Conservation (phyloP, 2,329 filamentous ascomycete genomes). For the Cordyceps pruinosa region DNA sequence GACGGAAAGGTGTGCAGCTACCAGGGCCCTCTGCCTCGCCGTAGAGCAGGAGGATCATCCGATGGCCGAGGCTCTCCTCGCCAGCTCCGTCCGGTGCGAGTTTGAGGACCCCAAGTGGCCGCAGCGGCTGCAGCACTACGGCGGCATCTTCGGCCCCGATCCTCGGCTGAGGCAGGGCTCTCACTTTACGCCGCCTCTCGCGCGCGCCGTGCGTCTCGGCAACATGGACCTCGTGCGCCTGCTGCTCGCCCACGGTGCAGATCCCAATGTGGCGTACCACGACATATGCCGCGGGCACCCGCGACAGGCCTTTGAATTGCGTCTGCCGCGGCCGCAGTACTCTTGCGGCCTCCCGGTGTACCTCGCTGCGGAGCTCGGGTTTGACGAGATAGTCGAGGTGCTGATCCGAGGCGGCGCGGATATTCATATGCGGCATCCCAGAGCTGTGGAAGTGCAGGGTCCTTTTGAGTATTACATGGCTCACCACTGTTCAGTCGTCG, state of each 20-base stretch:
- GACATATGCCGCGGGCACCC: neutral
- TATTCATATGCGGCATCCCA: neutral
- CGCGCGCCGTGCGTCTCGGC: neutral
- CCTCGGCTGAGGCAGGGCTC: neutral
- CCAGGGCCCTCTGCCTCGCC: neutral
- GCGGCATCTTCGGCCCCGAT: neutral
- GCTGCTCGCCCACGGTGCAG: slow-evolving; percentile 4
- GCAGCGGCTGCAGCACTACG: neutral
- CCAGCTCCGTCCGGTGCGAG: neutral
- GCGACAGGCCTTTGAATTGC: neutral
- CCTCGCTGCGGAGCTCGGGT: slow-evolving; percentile 1
- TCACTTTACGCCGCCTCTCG: slow-evolving; percentile 4
- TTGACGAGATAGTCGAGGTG: neutral
- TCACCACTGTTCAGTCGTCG: neutral
- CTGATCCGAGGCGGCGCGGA: neutral
- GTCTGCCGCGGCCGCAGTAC: neutral
- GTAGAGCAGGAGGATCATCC: neutral
- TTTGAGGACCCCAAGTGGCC: slow-evolving; percentile 3
- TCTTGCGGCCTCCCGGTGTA: neutral
- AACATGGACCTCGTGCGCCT: neutral
- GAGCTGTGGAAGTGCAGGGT: neutral
- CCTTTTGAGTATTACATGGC: neutral
- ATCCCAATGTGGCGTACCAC: slow-evolving; percentile 6
- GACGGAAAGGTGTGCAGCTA: neutral
- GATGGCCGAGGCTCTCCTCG: neutral